Evolutionary conservation across 768 basidiomycete species (phyloP).

Genomic region (Amanita pseudoporphyria): DNA sequence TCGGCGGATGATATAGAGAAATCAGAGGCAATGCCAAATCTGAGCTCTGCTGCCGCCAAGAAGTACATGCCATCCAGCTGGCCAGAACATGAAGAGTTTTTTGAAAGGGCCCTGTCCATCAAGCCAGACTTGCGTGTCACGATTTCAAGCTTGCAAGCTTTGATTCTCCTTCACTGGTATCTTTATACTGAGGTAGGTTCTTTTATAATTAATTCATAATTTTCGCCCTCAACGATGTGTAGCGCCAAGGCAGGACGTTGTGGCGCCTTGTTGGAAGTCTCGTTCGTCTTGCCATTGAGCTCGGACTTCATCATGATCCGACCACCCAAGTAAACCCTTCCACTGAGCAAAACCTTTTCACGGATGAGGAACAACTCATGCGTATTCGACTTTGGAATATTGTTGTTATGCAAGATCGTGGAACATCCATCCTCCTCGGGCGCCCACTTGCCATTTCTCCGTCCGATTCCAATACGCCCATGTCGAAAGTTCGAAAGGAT

Average conservation of each 20-base stretch:
- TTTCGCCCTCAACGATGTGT: conserved; percentile 4
- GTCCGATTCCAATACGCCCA: conserved; percentile 76
- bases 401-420: conserved; percentile 79
- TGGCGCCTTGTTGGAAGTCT: conserved; percentile 86
- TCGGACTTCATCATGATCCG: conserved; percentile 83
- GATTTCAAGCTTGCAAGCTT: conserved; percentile 71
- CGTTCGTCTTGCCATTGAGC: conserved; percentile 72
- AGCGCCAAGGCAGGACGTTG: conserved; percentile 84
- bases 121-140: conserved; percentile 82
- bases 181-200: conserved; percentile 71
- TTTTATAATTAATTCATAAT: background rate
- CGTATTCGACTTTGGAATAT: conserved; percentile 82
- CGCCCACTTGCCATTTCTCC: conserved; percentile 78
- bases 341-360: conserved; percentile 40
- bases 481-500: conserved; percentile 36
- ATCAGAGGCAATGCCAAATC: conserved; percentile 21
- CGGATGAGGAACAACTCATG: conserved; percentile 66
- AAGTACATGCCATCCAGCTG: conserved; percentile 58
- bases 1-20: conserved; percentile 40
- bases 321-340: conserved; percentile 42
- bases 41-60: conserved; percentile 36
- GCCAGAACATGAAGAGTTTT: conserved; percentile 82
- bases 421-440: conserved; percentile 80
- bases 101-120: conserved; percentile 64
- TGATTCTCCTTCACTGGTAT: conserved; percentile 84